Conservation (phyloP, 2,329 filamentous ascomycete species). For the Achaetomium macrosporum region DNA sequence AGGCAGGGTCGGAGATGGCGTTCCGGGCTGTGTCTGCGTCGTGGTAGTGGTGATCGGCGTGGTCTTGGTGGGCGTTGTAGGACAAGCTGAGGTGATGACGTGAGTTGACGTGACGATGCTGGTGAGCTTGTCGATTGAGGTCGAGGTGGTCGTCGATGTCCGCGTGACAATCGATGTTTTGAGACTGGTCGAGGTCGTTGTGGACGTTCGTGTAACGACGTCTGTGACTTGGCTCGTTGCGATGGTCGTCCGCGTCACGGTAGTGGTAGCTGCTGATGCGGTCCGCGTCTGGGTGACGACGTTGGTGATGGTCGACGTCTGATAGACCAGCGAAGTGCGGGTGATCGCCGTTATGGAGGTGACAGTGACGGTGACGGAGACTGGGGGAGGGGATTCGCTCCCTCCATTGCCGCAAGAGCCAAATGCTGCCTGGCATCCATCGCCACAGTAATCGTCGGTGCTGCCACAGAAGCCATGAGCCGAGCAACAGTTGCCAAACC, state of each 20-base stretch:
- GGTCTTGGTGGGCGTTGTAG: slow-evolving; percentile 3
- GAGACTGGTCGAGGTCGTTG: slow-evolving; percentile 56
- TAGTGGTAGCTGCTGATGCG: too few relatives aligned
- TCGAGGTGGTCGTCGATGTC: slow-evolving; percentile 4
- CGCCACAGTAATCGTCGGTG: slow-evolving; percentile 23
- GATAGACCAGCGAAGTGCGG: slow-evolving; percentile 7
- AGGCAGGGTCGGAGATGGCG: slow-evolving; percentile 15
- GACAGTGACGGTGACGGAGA: slow-evolving; percentile 11
- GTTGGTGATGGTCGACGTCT: slow-evolving; percentile 2
- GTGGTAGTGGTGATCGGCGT: neutral
- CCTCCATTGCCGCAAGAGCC: slow-evolving; percentile 14
- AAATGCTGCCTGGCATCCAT: slow-evolving; percentile 20
- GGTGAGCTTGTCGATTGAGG: slow-evolving; percentile 12
- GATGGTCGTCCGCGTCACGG: too few relatives aligned
- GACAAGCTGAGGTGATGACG: slow-evolving; percentile 5
- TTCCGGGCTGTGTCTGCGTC: neutral
- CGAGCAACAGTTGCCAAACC: slow-evolving; percentile 24
- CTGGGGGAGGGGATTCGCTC: neutral
- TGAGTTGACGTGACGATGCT: slow-evolving; percentile 13
- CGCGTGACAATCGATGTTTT: slow-evolving; percentile 13
- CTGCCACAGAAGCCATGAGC: slow-evolving; percentile 24
- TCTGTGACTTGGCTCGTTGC: neutral
- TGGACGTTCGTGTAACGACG: slow-evolving; percentile 52
- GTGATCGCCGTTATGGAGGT: slow-evolving; percentile 11
- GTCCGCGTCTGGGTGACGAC: neutral